These are phyloP conservation scores for Leccinum uliginosum DNA, from an alignment of 768 basidiomycete species.

Conservation along the genomic window DNA sequence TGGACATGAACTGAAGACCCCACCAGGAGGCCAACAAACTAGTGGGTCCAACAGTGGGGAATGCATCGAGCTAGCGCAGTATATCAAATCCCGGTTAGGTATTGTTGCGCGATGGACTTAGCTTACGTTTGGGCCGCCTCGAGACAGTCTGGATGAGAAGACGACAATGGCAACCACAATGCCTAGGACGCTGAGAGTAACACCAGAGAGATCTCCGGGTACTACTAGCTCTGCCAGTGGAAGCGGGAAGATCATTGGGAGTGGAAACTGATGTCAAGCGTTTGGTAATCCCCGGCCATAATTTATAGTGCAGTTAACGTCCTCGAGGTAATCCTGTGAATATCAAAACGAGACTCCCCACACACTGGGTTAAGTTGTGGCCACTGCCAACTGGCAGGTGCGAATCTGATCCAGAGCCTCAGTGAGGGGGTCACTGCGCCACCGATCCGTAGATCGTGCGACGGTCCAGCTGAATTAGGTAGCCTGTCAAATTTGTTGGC, in stretches of 20 bases:
- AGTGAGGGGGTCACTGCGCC: too few relatives aligned
- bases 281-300: too few relatives aligned
- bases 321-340: too few relatives aligned
- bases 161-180: neutral
- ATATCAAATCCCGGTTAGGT: neutral
- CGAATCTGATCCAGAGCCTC: too few relatives aligned
- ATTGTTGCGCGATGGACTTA: neutral
- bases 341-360: too few relatives aligned
- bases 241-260: neutral
- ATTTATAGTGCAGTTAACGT: too few relatives aligned
- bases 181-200: neutral
- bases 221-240: neutral
- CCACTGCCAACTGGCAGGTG: too few relatives aligned
- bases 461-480: too few relatives aligned
- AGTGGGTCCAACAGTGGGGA: constrained; percentile 28
- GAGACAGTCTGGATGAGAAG: neutral
- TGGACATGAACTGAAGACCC: neutral
- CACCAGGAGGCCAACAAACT: neutral
- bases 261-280: too few relatives aligned
- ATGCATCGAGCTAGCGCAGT: constrained; percentile 16
- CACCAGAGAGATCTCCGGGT: neutral
- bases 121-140: neutral
- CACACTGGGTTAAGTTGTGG: too few relatives aligned
- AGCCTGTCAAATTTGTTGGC: too few relatives aligned
- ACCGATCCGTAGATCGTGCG: too few relatives aligned